Percentiles rank a stretch among this genome's conserved stretches.
Conservation (phyloP, 1,284 basidiomycete genomes). For the Pseudozyma sp. region DNA sequence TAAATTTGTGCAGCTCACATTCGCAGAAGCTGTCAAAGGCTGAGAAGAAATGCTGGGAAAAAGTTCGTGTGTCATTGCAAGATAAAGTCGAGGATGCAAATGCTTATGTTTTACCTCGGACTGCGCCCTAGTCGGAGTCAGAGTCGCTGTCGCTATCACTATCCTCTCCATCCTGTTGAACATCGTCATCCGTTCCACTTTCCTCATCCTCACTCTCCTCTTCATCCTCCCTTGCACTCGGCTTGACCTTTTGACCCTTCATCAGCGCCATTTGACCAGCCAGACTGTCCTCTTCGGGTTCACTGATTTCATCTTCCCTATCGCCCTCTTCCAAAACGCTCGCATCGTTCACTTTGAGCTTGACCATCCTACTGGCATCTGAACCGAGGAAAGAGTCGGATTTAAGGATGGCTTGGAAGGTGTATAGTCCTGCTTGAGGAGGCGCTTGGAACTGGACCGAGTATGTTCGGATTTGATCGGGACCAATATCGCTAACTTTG, state of each 20-base stretch:
- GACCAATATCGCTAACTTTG: constrained; percentile 76
- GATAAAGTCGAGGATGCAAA: not conserved
- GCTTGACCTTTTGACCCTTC: constrained; percentile 89
- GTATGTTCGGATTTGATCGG: constrained; percentile 81
- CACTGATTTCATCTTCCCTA: constrained; percentile 66
- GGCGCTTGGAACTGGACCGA: constrained; percentile 96
- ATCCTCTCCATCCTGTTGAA: constrained; percentile 24
- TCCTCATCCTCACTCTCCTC: constrained; percentile 72
- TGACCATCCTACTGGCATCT: constrained; percentile 72
- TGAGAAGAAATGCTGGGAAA: not conserved
- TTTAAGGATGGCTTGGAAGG: constrained; percentile 86
- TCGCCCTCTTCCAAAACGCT: constrained; percentile 72
- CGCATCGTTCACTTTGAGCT: constrained; percentile 76
- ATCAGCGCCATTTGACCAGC: constrained; percentile 99
- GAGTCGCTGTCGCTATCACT: constrained; percentile 40
- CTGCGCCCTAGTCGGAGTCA: constrained; percentile 5
- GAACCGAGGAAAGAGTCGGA: constrained; percentile 89
- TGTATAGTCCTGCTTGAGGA: constrained; percentile 83
- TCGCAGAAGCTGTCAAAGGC: too few species aligned
- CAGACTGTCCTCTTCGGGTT: constrained; percentile 73
- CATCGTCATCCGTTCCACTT: constrained; percentile 65
- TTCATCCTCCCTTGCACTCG: constrained; percentile 70
- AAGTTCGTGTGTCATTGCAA: not conserved
- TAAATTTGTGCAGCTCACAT: too few species aligned
- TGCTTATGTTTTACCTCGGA: too few species aligned